These are phyloP conservation scores for Colletotrichum acutatum DNA, from an alignment of 2,329 filamentous ascomycete genomes.

Conservation along the genomic window DNA sequence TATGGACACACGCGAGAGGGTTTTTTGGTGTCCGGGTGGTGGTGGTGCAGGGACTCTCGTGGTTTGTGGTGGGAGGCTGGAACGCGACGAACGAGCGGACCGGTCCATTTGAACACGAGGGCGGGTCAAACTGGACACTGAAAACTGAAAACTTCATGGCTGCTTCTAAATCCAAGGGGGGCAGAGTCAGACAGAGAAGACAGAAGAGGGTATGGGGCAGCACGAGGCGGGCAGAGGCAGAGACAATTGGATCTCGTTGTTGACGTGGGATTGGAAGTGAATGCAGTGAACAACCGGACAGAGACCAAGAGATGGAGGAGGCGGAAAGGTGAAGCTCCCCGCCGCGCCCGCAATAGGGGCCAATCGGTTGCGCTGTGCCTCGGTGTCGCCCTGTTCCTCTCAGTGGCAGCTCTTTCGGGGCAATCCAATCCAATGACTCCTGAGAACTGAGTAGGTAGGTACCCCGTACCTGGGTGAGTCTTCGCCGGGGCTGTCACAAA, in stretches of 20 bases:
- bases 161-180: background rate
- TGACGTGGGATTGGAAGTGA: background rate
- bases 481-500: background rate
- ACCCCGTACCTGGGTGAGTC: too few species aligned
- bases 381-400: conserved; percentile 1
- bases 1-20: background rate
- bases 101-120: background rate
- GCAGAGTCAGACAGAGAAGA: background rate
- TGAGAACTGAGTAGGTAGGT: background rate
- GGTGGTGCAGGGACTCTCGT: background rate
- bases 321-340: background rate
- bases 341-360: conserved; percentile 9
- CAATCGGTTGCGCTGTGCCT: conserved; percentile 16
- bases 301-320: background rate
- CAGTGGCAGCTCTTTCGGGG: conserved; percentile 1
- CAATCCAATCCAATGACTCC: conserved; percentile 11
- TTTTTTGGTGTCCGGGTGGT: too few species aligned
- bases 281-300: background rate
- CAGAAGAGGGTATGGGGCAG: background rate
- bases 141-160: too few species aligned
- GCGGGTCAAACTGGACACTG: background rate
- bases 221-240: background rate
- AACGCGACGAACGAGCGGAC: conserved; percentile 17
- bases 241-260: conserved; percentile 4
- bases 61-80: background rate